Base-by-base conservation (phyloP, 179 eudicot species). In the Spergularia azorica region DNA sequence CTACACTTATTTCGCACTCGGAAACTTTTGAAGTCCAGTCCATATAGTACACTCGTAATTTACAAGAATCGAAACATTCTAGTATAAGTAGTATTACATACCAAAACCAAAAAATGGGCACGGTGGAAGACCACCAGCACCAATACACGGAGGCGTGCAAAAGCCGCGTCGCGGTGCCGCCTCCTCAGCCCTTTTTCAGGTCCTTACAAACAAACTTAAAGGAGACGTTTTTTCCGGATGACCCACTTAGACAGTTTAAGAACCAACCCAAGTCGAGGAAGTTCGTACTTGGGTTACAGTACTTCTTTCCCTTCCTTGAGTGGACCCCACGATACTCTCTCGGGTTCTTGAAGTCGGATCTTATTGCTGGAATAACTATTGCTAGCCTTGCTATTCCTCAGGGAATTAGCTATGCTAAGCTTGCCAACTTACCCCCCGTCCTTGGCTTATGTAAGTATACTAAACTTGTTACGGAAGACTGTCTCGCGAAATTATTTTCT, bases 401-500 rank as follows among this genome's bases (percentile, higher is more conserved):
- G 80, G 99, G 99, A n/a, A 95, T 95, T 16, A 95, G 99, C 70
- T 95, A 95, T 72, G 99, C 99, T 70, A 95, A 89, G 83, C 90
- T 95, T 6, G 99, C 95, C 5, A 88, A 93, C 79, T 81, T 95
- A 85, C 99, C 99, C 0, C 97, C 99, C 2, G 85, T 95, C 71
- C 97, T 93, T 73, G 99, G 99, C 63, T 89, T 95, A 4, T 95
- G 99, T 95, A 71, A 93, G 99, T 84, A 36, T 61, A 54, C 15
- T 57, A n/a, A 26, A 26, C 32, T 26, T 26, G 32, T 26, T 26
- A 26, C 32, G 32, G 32, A 26, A 26, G 32, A 26, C 2, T 26
- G 32, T 26, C 2, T 0, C 32, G 32, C 32, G 32, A 26, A 26
- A 26, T 26, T 26, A 26, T 26, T 26, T 26, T 26, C 32, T 0